phyloP scores from a whole-genome alignment of 2,329 filamentous ascomycete species.

The Aciculosporium take region DNA sequence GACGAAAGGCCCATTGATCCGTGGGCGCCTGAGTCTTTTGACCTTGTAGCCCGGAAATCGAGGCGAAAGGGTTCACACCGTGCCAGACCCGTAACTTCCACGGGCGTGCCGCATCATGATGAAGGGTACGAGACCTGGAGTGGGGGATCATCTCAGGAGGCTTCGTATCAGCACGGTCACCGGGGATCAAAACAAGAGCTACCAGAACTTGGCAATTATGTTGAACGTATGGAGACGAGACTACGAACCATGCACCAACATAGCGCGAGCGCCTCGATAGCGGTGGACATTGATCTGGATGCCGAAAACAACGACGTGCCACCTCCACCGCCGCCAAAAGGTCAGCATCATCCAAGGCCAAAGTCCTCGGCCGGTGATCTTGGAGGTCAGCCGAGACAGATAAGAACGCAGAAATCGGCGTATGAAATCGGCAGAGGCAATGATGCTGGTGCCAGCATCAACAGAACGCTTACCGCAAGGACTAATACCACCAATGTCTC shows the following conservation, averaged over 20 bases:
- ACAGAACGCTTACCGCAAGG: constrained; percentile 75
- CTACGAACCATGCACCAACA: constrained; percentile 57
- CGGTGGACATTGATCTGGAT: constrained; percentile 6
- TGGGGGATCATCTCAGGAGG: constrained; percentile 36
- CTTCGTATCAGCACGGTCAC: constrained; percentile 25
- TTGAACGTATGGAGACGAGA: constrained; percentile 80
- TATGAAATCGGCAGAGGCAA: constrained; percentile 52
- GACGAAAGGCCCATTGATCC: constrained; percentile 47
- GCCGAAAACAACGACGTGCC: constrained; percentile 33
- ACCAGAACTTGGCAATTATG: constrained; percentile 70
- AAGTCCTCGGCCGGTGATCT: constrained; percentile 42
- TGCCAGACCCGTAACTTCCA: constrained; percentile 51
- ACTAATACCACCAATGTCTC: constrained; percentile 73
- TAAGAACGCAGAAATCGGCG: constrained; percentile 57
- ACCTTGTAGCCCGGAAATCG: constrained; percentile 27
- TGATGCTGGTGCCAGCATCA: constrained; percentile 32
- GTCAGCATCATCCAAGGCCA: constrained; percentile 34
- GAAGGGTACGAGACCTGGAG: constrained; percentile 47
- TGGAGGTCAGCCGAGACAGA: constrained; percentile 26
- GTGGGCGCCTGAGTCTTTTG: constrained; percentile 87
- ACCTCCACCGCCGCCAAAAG: constrained; percentile 50
- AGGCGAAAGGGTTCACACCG: constrained; percentile 14
- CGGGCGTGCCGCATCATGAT: constrained; percentile 51
- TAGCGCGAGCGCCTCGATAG: constrained; percentile 24
- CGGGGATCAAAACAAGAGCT: constrained; percentile 38